Conservation (phyloP, 495 filamentous ascomycete species). For the Penicillium riverlandense region DNA sequence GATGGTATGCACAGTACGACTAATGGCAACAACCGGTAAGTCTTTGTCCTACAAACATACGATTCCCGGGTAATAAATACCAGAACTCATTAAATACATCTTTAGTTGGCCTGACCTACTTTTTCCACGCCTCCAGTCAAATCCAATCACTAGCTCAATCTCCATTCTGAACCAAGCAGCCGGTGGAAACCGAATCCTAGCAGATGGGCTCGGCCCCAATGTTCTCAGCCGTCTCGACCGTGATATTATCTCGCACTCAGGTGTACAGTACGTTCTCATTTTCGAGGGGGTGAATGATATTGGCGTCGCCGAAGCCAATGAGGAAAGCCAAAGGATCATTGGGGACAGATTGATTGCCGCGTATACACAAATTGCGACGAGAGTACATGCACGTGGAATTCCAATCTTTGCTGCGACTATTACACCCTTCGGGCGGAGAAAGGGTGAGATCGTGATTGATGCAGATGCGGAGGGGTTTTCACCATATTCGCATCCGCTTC, state of each 20-base stretch:
- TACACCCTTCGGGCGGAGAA: slow-evolving; percentile 49
- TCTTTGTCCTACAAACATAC: no score
- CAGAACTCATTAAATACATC: no score
- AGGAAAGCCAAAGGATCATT: slow-evolving; percentile 40
- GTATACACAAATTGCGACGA: slow-evolving; percentile 49
- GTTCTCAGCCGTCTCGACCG: slow-evolving; percentile 55
- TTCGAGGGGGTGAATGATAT: slow-evolving; percentile 76
- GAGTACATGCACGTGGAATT: slow-evolving; percentile 50
- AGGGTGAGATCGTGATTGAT: slow-evolving; percentile 23
- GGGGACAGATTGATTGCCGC: slow-evolving; percentile 45
- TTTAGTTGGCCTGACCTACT: slow-evolving; percentile 60
- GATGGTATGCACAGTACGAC: slow-evolving; percentile 60
- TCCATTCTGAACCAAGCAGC: slow-evolving; percentile 65
- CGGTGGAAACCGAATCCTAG: slow-evolving; percentile 61
- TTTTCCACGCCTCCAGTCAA: slow-evolving; percentile 44
- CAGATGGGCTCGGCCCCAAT: slow-evolving; percentile 56
- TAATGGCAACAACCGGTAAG: slow-evolving; percentile 57
- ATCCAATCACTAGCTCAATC: slow-evolving; percentile 38
- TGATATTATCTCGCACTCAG: slow-evolving; percentile 51
- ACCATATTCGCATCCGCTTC: slow-evolving; percentile 46
- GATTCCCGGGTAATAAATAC: no score
- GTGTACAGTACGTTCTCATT: slow-evolving; percentile 56
- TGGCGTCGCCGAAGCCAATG: slow-evolving; percentile 41
- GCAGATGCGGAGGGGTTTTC: not conserved
- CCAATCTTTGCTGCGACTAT: slow-evolving; percentile 59